A percentile compares a stretch with the other conserved stretches of the same genome.
These are phyloP conservation scores for Deinandra increscens DNA, from an alignment of 129 eudicot species.

Conservation along the genomic window DNA sequence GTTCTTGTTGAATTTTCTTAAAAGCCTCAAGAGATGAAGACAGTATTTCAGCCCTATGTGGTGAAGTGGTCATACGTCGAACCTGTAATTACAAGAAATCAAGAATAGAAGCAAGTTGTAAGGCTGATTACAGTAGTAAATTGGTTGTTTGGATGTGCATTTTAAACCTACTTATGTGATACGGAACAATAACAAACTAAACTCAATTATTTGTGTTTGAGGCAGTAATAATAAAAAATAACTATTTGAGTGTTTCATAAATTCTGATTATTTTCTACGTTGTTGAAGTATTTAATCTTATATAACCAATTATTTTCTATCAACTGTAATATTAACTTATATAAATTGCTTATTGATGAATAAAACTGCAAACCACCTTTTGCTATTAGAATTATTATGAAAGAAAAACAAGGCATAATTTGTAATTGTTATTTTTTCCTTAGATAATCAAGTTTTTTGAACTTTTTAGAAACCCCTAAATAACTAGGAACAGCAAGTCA, in stretches of 20 bases:
- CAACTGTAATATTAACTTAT: not conserved
- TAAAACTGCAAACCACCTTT: not conserved
- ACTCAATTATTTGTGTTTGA: too few relatives aligned
- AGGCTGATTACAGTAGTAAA: conserved; percentile 4
- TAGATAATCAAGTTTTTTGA: not conserved
- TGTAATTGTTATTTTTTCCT: not conserved
- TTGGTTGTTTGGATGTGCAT: not conserved
- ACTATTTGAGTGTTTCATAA: too few relatives aligned
- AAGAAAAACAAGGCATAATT: not conserved
- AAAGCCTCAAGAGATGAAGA: conserved; percentile 97
- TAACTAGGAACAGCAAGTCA: not conserved
- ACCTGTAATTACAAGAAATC: conserved; percentile 47
- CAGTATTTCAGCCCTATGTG: conserved; percentile 88
- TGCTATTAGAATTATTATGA: not conserved
- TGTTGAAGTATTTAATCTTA: too few relatives aligned
- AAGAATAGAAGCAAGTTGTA: conserved; percentile 10
- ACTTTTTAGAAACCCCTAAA: not conserved
- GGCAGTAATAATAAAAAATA: too few relatives aligned
- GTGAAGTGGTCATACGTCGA: conserved; percentile 98
- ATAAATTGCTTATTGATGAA: not conserved
- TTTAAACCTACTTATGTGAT: not conserved
- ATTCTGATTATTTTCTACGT: too few relatives aligned
- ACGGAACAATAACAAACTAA: too few relatives aligned
- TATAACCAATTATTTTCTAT: not conserved
- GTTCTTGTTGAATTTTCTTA: conserved; percentile 81